These are phyloP conservation scores for Phytophthora podocarpi DNA, from an alignment of 352 stramenopile genomes.

Conservation along the genomic window DNA sequence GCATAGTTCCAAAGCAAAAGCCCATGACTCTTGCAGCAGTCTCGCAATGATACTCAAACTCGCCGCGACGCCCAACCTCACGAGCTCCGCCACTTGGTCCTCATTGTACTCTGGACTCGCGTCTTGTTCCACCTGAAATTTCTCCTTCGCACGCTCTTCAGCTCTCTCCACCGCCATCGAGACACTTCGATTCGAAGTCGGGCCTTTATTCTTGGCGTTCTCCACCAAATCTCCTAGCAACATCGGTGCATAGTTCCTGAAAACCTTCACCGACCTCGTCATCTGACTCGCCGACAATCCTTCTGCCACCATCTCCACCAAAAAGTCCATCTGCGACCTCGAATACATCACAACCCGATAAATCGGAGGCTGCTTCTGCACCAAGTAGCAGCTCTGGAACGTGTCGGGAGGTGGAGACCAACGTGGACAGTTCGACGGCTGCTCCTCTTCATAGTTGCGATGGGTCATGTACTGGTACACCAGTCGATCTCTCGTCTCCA, in stretches of 20 bases:
- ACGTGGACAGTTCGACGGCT: slow-evolving; percentile 1
- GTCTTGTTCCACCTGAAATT: background rate
- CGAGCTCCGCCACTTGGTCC: slow-evolving; percentile 26
- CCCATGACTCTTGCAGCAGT: slow-evolving; percentile 43
- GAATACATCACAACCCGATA: slow-evolving; percentile 34
- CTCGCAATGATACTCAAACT: slow-evolving; percentile 42
- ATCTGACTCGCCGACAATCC: slow-evolving; percentile 33
- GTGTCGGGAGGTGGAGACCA: slow-evolving; percentile 17
- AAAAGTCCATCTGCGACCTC: slow-evolving; percentile 24
- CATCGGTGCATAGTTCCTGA: slow-evolving; percentile 5
- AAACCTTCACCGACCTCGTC: slow-evolving; percentile 13
- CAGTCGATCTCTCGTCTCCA: slow-evolving; percentile 22
- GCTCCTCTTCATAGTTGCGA: slow-evolving; percentile 18
- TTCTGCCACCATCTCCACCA: slow-evolving; percentile 27
- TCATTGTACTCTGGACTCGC: slow-evolving; percentile 22
- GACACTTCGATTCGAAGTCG: background rate
- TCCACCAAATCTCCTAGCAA: slow-evolving; percentile 18
- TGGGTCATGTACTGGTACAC: slow-evolving; percentile 28
- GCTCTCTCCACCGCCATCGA: slow-evolving; percentile 3
- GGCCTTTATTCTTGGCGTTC: slow-evolving; percentile 1
- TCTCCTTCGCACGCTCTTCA: background rate
- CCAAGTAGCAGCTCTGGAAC: slow-evolving; percentile 26
- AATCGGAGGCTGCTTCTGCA: slow-evolving; percentile 14
- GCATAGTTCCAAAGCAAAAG: slow-evolving; percentile 45
- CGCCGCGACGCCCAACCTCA: slow-evolving; percentile 38